Evolutionary conservation across 176 grass and related monocot species (phyloP).

Genomic region (Puya raimondii): DNA sequence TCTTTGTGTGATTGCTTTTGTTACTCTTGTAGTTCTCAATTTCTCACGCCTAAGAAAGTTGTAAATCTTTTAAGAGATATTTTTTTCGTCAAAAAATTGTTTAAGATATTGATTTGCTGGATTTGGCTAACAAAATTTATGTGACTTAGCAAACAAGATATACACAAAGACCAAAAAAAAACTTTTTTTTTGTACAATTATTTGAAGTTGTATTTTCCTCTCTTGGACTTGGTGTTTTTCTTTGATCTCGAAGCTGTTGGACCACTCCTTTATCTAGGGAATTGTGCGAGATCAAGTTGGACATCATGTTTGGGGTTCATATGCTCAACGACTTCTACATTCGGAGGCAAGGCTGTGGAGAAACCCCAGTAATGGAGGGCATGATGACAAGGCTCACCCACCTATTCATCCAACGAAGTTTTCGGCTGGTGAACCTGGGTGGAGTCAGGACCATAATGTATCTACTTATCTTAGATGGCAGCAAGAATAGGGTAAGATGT

Average conservation of each 20-base stretch:
- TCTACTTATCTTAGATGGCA: slow-evolving; percentile 17
- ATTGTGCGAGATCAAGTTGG: slow-evolving; percentile 56
- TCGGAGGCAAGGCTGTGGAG: slow-evolving; percentile 86
- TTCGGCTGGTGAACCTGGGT: slow-evolving; percentile 45
- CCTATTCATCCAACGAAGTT: slow-evolving; percentile 95
- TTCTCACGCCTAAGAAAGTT: background rate
- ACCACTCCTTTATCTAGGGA: slow-evolving; percentile 35
- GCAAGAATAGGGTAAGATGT: slow-evolving; percentile 2
- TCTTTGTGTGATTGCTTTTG: too few species aligned
- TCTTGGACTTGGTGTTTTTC: background rate
- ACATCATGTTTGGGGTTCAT: slow-evolving; percentile 73
- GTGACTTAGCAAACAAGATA: slow-evolving; percentile 4
- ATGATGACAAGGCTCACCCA: slow-evolving; percentile 96
- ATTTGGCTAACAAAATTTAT: background rate
- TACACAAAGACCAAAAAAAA: background rate
- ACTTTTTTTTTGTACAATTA: slow-evolving; percentile 5
- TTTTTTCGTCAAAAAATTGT: background rate
- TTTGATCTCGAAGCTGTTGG: slow-evolving; percentile 6
- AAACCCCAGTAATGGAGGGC: slow-evolving; percentile 86
- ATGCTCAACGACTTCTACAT: slow-evolving; percentile 70
- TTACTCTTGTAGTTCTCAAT: too few species aligned
- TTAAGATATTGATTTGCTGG: too few species aligned
- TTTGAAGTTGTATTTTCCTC: background rate
- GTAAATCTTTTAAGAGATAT: background rate
- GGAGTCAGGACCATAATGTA: slow-evolving; percentile 65